Conservation (phyloP, 1,284 basidiomycete genomes). For the Tausonia pullulans region DNA sequence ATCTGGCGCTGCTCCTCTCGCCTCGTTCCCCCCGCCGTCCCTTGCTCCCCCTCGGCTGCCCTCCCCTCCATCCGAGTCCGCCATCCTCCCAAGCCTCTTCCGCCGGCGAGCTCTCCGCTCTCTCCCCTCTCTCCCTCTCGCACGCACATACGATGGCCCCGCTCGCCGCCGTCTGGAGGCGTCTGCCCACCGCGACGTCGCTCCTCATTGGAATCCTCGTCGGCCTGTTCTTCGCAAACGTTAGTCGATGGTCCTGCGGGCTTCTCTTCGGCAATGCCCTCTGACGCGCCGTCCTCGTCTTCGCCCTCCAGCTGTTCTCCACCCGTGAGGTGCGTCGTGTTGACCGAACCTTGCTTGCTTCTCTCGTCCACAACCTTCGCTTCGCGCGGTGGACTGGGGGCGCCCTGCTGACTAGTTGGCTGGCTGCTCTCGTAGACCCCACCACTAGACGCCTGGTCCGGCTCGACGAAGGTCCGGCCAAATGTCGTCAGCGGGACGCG, state of each 20-base stretch:
- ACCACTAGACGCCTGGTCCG: conserved; percentile 7
- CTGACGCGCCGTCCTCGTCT: background rate
- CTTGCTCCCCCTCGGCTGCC: background rate
- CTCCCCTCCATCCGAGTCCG: background rate
- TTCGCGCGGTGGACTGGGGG: background rate
- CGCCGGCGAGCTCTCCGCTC: background rate
- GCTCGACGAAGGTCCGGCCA: conserved; percentile 2
- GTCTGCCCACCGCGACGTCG: conserved; percentile 32
- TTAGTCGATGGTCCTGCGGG: conserved; percentile 22
- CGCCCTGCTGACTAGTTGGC: too few relatives aligned
- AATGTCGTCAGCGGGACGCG: background rate
- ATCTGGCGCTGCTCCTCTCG: background rate
- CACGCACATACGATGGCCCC: conserved; percentile 3
- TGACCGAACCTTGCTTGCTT: background rate
- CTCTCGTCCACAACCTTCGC: background rate
- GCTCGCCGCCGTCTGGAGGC: conserved; percentile 8
- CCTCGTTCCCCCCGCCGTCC: background rate
- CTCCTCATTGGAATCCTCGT: conserved; percentile 36
- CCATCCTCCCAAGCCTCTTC: background rate
- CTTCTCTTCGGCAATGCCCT: background rate
- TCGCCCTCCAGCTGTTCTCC: background rate
- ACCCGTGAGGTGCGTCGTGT: background rate
- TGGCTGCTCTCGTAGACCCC: background rate
- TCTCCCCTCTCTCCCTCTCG: background rate
- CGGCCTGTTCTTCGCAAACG: conserved; percentile 34